Evolutionary conservation across 1,284 basidiomycete species (phyloP).

Genomic region (Ganoderma sp.): DNA sequence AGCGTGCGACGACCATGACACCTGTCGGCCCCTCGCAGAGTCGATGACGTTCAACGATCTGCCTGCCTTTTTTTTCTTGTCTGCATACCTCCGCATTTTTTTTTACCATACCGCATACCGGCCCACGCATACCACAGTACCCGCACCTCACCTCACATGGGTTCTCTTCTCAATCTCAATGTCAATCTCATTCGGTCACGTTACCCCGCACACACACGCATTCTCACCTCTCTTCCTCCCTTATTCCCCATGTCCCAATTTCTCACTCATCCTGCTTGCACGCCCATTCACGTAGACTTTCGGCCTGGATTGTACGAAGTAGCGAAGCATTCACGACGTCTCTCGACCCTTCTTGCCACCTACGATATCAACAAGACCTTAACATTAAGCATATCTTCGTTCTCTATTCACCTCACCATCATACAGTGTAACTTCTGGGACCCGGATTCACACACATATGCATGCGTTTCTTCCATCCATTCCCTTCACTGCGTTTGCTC

Average conservation of each 20-base stretch:
- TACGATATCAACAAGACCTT: constrained; percentile 4
- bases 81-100: constrained; percentile 6
- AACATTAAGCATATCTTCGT: constrained; percentile 5
- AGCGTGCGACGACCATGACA: constrained; percentile 18
- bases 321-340: constrained; percentile 1
- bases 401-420: background rate
- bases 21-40: constrained; percentile 9
- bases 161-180: background rate
- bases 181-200: background rate
- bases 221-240: background rate
- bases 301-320: constrained; percentile 4
- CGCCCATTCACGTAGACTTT: background rate
- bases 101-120: constrained; percentile 2
- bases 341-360: background rate
- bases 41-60: background rate
- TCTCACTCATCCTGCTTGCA: background rate
- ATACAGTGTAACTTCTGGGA: constrained; percentile 1
- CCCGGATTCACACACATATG: background rate
- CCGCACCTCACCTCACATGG: background rate
- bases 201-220: background rate
- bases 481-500: background rate
- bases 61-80: background rate
- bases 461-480: background rate
- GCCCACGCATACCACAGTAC: constrained; percentile 4
- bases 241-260: background rate